Percentiles rank a stretch among this genome's conserved stretches.
Conservation (phyloP, 2,329 filamentous ascomycete species). For the Fusarium transvaalense region DNA sequence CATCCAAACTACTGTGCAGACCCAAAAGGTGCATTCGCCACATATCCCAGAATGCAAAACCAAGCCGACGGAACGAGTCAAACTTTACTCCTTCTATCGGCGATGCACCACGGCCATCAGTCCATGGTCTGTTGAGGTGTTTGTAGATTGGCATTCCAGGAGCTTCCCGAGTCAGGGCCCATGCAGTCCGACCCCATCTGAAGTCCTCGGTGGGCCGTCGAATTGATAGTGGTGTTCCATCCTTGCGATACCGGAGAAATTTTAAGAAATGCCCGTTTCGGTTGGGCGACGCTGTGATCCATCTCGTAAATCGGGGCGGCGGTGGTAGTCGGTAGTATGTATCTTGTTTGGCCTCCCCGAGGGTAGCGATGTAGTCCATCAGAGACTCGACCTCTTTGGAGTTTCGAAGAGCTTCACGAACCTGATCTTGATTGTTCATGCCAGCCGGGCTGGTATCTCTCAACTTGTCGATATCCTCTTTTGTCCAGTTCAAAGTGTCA, state of each 20-base stretch:
- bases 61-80: constrained; percentile 33
- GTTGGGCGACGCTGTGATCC: constrained; percentile 19
- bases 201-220: background rate
- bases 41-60: constrained; percentile 39
- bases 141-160: background rate
- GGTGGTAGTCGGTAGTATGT: constrained; percentile 7
- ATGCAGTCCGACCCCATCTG: constrained; percentile 19
- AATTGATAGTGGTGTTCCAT: background rate
- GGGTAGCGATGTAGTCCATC: constrained; percentile 15
- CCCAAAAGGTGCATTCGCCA: constrained; percentile 34
- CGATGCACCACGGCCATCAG: background rate
- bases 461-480: background rate
- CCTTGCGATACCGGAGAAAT: background rate
- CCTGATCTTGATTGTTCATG: constrained; percentile 1
- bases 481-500: background rate
- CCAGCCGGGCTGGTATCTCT: background rate
- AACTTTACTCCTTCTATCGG: constrained; percentile 32
- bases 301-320: constrained; percentile 1
- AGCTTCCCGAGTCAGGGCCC: background rate
- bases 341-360: constrained; percentile 10
- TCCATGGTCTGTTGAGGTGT: background rate
- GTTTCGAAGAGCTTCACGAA: background rate
- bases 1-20: background rate
- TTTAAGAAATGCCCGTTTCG: background rate
- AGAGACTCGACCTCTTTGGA: constrained; percentile 19